These are phyloP conservation scores for Magnaporthiopsis poae DNA, from an alignment of 2,329 filamentous ascomycete species.

Conservation along the genomic window DNA sequence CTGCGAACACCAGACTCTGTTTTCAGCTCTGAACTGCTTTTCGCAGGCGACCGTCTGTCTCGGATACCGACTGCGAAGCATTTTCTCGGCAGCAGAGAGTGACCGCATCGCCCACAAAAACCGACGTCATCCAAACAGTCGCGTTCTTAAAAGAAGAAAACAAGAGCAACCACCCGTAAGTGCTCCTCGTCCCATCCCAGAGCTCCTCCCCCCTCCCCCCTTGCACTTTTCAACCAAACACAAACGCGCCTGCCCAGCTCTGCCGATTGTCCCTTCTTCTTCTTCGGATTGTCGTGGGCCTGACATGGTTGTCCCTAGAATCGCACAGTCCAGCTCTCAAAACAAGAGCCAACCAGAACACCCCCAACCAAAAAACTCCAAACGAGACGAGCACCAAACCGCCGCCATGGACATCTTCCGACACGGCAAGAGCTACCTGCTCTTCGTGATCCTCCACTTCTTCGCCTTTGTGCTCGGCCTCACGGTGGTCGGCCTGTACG, in stretches of 20 bases:
- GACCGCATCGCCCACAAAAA: not conserved
- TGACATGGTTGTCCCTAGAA: conserved; percentile 3
- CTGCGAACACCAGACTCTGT: not conserved
- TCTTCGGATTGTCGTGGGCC: not conserved
- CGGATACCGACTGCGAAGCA: not conserved
- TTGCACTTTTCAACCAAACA: not conserved
- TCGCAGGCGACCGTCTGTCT: not conserved
- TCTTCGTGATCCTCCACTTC: conserved; percentile 58
- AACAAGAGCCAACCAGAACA: not conserved
- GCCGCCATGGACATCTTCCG: conserved; percentile 34
- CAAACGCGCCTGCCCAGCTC: not conserved
- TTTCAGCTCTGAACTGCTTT: not conserved
- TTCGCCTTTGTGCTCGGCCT: conserved; percentile 68
- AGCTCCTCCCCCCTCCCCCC: not conserved
- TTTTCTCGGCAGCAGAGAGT: not conserved
- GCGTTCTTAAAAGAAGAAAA: not conserved
- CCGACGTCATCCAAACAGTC: not conserved
- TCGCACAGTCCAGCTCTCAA: not conserved
- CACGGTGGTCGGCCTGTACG: conserved; percentile 70
- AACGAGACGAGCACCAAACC: not conserved
- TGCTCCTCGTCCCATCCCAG: not conserved
- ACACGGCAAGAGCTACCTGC: conserved; percentile 37
- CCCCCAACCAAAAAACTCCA: not conserved
- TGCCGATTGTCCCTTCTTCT: not conserved
- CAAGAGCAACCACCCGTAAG: not conserved